phyloP scores from a whole-genome alignment of 1,139 yeast genomes.

The Pneumocystis murina region DNA sequence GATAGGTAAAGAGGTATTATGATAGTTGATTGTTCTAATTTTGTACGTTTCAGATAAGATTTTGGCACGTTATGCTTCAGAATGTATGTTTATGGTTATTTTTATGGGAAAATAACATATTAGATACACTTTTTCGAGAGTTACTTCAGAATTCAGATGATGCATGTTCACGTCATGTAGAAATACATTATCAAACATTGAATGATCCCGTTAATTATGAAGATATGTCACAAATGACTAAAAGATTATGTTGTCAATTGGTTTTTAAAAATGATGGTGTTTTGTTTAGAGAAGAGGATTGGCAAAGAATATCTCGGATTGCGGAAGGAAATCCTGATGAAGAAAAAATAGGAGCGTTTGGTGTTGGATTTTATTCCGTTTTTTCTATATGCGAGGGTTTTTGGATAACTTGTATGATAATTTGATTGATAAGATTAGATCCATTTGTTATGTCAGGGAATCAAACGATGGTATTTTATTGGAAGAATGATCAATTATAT shows the following conservation, averaged over 20 bases:
- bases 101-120: neutral
- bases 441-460: neutral
- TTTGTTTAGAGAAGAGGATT: conserved; percentile 26
- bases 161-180: conserved; percentile 26
- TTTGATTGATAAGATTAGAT: neutral
- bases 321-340: conserved; percentile 57
- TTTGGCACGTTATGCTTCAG: conserved; percentile 9
- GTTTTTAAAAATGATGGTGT: conserved; percentile 23
- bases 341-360: conserved; percentile 97
- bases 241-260: conserved; percentile 1
- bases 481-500: conserved; percentile 28
- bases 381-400: conserved; percentile 82
- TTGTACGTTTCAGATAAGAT: conserved; percentile 8
- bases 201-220: neutral
- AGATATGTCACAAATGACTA: neutral
- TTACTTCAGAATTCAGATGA: conserved; percentile 26
- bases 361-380: conserved; percentile 97
- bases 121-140: conserved; percentile 9
- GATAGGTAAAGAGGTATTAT: neutral
- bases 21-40: neutral
- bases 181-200: conserved; percentile 18
- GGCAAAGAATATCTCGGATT: conserved; percentile 29
- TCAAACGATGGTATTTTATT: conserved; percentile 23
- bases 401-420: conserved; percentile 25
- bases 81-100: neutral